phyloP scores from a whole-genome alignment of 163 green algal species.

The Scenedesmus sp. region DNA sequence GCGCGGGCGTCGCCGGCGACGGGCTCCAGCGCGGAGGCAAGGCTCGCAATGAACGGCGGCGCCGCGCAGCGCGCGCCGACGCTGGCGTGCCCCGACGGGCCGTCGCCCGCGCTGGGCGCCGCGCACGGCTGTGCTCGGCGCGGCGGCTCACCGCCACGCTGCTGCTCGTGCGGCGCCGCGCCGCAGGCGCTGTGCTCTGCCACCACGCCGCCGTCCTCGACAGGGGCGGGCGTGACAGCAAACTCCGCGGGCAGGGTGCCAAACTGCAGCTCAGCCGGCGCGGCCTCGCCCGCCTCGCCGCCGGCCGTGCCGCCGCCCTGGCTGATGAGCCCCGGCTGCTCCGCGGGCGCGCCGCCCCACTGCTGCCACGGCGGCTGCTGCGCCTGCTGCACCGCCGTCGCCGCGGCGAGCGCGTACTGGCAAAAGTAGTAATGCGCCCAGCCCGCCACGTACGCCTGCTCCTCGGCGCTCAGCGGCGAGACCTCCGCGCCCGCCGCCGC shows the following conservation, averaged over 20 bases:
- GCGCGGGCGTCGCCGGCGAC: background rate
- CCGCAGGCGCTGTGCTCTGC: too few species aligned
- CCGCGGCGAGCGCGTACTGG: constrained; percentile 11
- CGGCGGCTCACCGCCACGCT: too few species aligned
- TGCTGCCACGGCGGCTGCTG: background rate
- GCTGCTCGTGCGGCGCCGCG: too few species aligned
- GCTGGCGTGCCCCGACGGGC: background rate
- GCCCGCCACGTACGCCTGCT: constrained; percentile 17
- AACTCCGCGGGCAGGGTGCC: constrained; percentile 30
- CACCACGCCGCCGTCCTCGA: too few species aligned
- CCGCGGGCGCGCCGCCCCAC: background rate
- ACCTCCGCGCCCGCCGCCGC: constrained; percentile 1
- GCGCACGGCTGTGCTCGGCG: background rate
- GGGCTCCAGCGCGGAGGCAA: background rate
- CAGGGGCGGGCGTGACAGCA: constrained; percentile 2
- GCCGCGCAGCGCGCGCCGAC: background rate
- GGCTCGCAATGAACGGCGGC: too few species aligned
- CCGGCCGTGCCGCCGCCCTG: background rate
- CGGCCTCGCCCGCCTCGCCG: background rate
- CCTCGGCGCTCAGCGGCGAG: background rate
- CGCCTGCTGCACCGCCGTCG: constrained; percentile 3
- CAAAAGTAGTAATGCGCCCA: constrained; percentile 26
- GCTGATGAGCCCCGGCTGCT: constrained; percentile 7
- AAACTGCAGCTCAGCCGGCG: background rate
- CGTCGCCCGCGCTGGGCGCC: background rate